Percentiles rank a stretch among this genome's conserved stretches.
Evolutionary conservation across 2,329 filamentous ascomycete species (phyloP).

Genomic region (Nothopassalora personata): DNA sequence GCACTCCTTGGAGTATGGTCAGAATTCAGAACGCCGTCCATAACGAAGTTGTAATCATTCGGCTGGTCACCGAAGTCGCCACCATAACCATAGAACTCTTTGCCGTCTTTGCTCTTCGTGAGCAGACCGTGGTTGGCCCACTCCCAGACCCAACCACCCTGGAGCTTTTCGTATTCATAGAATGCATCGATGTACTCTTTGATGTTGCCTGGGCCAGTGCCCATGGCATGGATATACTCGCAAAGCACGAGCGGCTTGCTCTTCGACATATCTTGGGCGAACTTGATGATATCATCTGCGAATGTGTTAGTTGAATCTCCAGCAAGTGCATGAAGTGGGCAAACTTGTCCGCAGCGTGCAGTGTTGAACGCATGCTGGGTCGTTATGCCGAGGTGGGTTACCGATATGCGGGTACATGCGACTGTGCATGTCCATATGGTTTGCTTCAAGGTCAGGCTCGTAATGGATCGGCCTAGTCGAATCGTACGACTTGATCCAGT

Average conservation of each 20-base stretch:
- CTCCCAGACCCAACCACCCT: conserved; percentile 54
- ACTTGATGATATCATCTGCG: conserved; percentile 40
- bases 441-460: conserved; percentile 57
- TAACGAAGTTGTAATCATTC: conserved; percentile 41
- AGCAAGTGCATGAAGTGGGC: too few relatives aligned
- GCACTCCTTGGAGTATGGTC: conserved; percentile 40
- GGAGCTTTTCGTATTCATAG: conserved; percentile 54
- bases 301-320: too few relatives aligned
- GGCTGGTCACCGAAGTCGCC: conserved; percentile 41
- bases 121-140: conserved; percentile 44
- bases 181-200: conserved; percentile 64
- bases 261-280: conserved; percentile 36
- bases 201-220: conserved; percentile 65
- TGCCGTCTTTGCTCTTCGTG: conserved; percentile 36
- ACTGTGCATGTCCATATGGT: conserved; percentile 60
- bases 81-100: conserved; percentile 40
- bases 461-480: conserved; percentile 59
- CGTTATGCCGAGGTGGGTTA: too few relatives aligned
- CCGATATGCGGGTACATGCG: conserved; percentile 61
- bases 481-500: conserved; percentile 56
- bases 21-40: conserved; percentile 41
- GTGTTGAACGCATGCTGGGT: too few relatives aligned
- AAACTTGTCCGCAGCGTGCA: too few relatives aligned
- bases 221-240: conserved; percentile 61
- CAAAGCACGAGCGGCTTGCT: conserved; percentile 54